Base-by-base conservation (phyloP, 345 rosid genomes). In the Raphanus raphanistrum region DNA sequence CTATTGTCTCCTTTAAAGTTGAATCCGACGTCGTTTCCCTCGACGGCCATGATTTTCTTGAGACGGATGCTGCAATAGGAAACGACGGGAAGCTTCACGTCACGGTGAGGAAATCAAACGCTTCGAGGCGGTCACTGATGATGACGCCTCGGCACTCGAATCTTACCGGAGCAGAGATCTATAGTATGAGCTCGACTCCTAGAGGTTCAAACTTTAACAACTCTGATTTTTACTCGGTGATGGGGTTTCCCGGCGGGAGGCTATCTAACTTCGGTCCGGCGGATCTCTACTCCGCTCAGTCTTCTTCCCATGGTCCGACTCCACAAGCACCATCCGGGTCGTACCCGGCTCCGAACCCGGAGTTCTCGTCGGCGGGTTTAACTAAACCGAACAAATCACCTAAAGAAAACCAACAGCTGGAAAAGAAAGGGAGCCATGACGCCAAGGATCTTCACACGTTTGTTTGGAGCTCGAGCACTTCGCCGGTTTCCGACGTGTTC, bases 381-480 rank as follows among this genome's bases (percentile, higher is more conserved):
- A 85, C 83, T 75, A 75, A 68, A 50, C 77, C 75, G 6, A 86
- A 76, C 54, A 85, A 66, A 36, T 67, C 0, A 32, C 77, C 66
- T 45, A 80, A 70, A 11, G 82, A 73, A 38, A 76, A 52, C 43
- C 85, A 29, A 36, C 86, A 27, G 29, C 84, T 45, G 45, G 74
- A 63, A 17, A 50, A 6, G 12, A 90, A 90, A 80, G 83, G 82
- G 21, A 88, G 83, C 67, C 90, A 89, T 64, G 97, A 92, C 31
- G 93, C 95, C 0, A 92, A 84, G 84, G 99, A 94, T 82, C 88
- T 92, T 31, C 98, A 94, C 84, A 95, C 92, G 99, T 95, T 95
- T 57, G 98, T 92, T 5, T 95, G 99, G 99, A 92, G 99, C 86
- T 90, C 99, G 0, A 92, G 96, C 59, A 81, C 94, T 45, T 94